Conservation (phyloP, 2,329 filamentous ascomycete genomes). For the Albifimbria verrucaria region DNA sequence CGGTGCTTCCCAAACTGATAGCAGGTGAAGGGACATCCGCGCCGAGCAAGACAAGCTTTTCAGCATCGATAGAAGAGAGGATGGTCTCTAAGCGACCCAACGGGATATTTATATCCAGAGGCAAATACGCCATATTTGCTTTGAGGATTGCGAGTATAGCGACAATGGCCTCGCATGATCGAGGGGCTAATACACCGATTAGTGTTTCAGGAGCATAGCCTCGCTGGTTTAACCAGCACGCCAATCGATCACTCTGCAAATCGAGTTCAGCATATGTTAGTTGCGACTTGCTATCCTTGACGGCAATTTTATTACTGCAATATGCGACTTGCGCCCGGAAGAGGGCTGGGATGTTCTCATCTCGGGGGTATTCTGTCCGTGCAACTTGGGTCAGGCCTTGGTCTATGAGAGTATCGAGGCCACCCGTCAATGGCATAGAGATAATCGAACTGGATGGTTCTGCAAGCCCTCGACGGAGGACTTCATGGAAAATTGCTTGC, state of each 20-base stretch:
- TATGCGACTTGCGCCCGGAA: slow-evolving; percentile 6
- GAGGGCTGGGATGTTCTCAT: slow-evolving; percentile 6
- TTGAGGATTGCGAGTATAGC: slow-evolving; percentile 61
- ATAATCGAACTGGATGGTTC: slow-evolving; percentile 7
- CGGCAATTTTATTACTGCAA: slow-evolving; percentile 5
- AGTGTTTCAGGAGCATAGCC: slow-evolving; percentile 10
- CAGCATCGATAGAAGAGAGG: slow-evolving; percentile 7
- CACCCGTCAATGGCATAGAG: slow-evolving; percentile 3
- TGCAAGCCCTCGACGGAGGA: slow-evolving; percentile 11
- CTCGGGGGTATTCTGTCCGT: slow-evolving; percentile 8
- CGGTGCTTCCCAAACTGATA: slow-evolving; percentile 1
- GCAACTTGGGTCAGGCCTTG: slow-evolving; percentile 14
- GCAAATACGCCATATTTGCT: slow-evolving; percentile 22
- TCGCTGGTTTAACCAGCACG: slow-evolving; percentile 11
- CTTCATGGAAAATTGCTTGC: slow-evolving; percentile 11
- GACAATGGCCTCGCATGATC: slow-evolving; percentile 12
- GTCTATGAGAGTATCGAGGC: slow-evolving; percentile 4
- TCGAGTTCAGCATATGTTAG: slow-evolving; percentile 31
- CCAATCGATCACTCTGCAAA: slow-evolving; percentile 26
- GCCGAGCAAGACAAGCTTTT: slow-evolving; percentile 12
- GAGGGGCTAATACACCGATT: slow-evolving; percentile 13
- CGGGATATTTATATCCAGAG: slow-evolving; percentile 16
- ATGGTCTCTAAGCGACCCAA: slow-evolving; percentile 12
- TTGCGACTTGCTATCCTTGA: slow-evolving; percentile 8
- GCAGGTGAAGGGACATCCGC: slow-evolving; percentile 2